Base-by-base conservation (phyloP, 768 basidiomycete species). In the Suillus sp. region DNA sequence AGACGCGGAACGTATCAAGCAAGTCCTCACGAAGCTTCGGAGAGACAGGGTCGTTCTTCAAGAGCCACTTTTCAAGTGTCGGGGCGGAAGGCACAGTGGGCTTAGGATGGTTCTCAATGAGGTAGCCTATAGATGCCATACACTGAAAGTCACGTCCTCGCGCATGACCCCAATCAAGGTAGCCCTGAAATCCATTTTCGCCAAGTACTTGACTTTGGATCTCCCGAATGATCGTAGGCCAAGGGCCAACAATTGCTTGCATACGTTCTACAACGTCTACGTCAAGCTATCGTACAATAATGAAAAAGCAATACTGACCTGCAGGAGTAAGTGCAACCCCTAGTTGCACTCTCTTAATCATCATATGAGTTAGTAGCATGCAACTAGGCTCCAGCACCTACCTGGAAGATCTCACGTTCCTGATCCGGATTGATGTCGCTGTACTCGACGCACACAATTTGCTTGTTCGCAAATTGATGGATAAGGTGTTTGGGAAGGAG, bases 391-490 rank as follows among this genome's bases (percentile, higher is more conserved):
- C 22, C 43, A 32, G 13, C 60, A 64, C 77, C 47, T 65, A 79
- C 85, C 77, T 84, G 80, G 65, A 89, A 92, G 30, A 89, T 85
- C 68, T 89, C 89, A 34, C 88, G 81, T 66, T 90, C 91, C 68
- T 84, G 82, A 57, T 84, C 80, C 8, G 71, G 71, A 0, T 73
- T 77, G 47, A 89, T 69, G 20, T 78, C 77, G 3, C 75, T 72
- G 65, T 88, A 88, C 68, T 87, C 87, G 1, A 84, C 78, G 62
- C 81, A 85, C 11, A 79, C 78, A 16, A 86, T 78, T 61, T 82
- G 80, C 64, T 80, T 83, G 59, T 79, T 77, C 42, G 75, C 61
- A 65, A 83, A 85, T 50, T 74, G 69, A 3, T 71, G 76, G 45
- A 67, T 73, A 56, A 79, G 70, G 37, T 74, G 66, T 16, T 71